phyloP scores from a whole-genome alignment of 352 stramenopile species.

The Pythium periplocum region DNA sequence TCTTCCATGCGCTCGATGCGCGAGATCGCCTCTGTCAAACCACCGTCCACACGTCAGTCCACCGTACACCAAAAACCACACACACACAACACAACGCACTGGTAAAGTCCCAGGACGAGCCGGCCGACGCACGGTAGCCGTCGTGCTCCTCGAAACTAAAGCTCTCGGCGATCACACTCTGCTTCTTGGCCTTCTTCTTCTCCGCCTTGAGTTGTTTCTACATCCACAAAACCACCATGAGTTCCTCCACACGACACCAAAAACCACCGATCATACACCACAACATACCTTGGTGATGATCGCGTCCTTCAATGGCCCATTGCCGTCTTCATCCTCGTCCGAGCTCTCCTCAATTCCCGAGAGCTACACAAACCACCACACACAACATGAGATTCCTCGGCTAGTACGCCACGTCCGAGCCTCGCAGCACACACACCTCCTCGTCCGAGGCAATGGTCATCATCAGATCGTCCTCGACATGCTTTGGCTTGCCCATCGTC shows the following conservation, averaged over 20 bases:
- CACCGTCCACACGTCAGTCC: background rate
- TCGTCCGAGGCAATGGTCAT: conserved; percentile 89
- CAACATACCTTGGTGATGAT: conserved; percentile 57
- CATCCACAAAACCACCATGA: conserved; percentile 4
- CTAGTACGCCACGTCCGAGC: too few species aligned
- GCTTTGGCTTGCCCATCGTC: conserved; percentile 30
- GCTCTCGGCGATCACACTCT: conserved; percentile 63
- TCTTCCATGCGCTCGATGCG: conserved; percentile 77
- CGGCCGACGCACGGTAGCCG: conserved; percentile 37
- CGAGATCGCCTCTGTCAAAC: conserved; percentile 59
- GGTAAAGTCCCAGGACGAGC: conserved; percentile 85
- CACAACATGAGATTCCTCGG: background rate
- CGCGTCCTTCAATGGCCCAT: conserved; percentile 41
- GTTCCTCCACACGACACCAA: background rate
- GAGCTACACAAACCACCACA: conserved; percentile 20
- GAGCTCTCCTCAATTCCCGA: conserved; percentile 70
- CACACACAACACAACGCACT: conserved; percentile 22
- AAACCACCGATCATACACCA: background rate
- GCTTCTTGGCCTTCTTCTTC: conserved; percentile 33
- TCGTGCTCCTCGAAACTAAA: conserved; percentile 83
- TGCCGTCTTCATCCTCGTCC: conserved; percentile 46
- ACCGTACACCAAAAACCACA: background rate
- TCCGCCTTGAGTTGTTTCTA: conserved; percentile 45
- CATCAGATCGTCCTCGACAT: conserved; percentile 62
- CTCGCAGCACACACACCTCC: conserved; percentile 28